Evolutionary conservation across 148 eudicot genomes (phyloP).

Genomic region (Spergularia marina): DNA sequence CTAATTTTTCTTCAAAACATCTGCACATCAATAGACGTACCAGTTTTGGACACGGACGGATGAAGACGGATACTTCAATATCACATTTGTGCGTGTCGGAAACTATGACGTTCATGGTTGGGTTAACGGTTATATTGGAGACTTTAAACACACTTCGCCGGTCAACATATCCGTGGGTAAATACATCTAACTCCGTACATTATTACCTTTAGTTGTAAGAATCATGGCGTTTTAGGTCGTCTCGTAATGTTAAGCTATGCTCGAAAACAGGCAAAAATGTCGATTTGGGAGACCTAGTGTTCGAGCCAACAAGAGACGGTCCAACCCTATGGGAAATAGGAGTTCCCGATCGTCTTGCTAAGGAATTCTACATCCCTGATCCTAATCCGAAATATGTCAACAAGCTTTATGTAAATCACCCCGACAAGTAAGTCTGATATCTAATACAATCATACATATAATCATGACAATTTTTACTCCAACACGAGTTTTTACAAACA

Average conservation of each 20-base stretch:
- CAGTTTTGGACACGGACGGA: conserved; percentile 74
- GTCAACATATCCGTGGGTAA: conserved; percentile 55
- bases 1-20: background rate
- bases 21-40: conserved; percentile 42
- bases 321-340: conserved; percentile 93
- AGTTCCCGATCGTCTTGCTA: conserved; percentile 67
- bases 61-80: conserved; percentile 52
- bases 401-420: conserved; percentile 41
- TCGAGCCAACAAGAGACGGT: conserved; percentile 70
- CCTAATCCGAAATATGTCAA: conserved; percentile 41
- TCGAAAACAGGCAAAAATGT: conserved; percentile 43
- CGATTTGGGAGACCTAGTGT: conserved; percentile 60
- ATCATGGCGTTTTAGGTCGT: no score
- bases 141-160: conserved; percentile 40
- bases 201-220: background rate
- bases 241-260: background rate
- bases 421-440: conserved; percentile 31
- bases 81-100: conserved; percentile 45
- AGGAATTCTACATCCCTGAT: conserved; percentile 51
- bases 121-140: conserved; percentile 72
- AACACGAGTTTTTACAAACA: background rate
- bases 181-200: background rate
- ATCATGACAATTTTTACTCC: no score
- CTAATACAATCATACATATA: no score
- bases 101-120: conserved; percentile 61